phyloP scores from a whole-genome alignment of 495 filamentous ascomycete genomes.

The Rostrohypoxylon terebratum region DNA sequence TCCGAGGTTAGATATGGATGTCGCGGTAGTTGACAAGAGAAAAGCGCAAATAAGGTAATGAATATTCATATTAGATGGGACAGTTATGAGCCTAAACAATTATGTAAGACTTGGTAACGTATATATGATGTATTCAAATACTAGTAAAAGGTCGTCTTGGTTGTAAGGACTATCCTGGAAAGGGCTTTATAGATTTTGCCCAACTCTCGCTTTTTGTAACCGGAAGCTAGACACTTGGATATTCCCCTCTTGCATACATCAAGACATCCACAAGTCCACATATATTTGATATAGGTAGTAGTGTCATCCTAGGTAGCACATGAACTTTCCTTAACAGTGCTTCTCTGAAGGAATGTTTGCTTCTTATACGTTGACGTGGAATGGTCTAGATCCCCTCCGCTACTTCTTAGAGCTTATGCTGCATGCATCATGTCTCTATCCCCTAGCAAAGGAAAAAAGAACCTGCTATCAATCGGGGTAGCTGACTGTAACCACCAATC shows the following conservation, averaged over 20 bases:
- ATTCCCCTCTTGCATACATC: slow-evolving; percentile 5
- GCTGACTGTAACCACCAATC: slow-evolving; percentile 7
- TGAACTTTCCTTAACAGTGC: not conserved
- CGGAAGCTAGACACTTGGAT: not conserved
- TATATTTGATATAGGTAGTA: not conserved
- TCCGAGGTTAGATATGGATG: not conserved
- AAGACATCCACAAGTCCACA: not conserved
- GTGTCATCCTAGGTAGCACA: not conserved
- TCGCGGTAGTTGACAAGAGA: not conserved
- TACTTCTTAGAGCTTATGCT: not conserved
- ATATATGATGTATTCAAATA: not conserved
- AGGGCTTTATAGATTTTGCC: not conserved
- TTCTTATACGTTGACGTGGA: slow-evolving; percentile 1
- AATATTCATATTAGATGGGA: slow-evolving; percentile 9
- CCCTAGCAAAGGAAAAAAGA: not conserved
- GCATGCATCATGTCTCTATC: slow-evolving; percentile 2
- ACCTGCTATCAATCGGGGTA: not conserved
- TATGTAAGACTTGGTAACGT: not conserved
- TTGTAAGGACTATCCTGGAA: not conserved
- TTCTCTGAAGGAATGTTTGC: not conserved
- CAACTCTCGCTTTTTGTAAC: slow-evolving; percentile 10
- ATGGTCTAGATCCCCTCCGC: slow-evolving; percentile 11
- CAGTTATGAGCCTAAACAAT: slow-evolving; percentile 1
- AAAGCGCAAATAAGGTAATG: not conserved
- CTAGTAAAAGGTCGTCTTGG: not conserved